Conservation (phyloP, 768 basidiomycete species). For the Hemileccinum impolitum region DNA sequence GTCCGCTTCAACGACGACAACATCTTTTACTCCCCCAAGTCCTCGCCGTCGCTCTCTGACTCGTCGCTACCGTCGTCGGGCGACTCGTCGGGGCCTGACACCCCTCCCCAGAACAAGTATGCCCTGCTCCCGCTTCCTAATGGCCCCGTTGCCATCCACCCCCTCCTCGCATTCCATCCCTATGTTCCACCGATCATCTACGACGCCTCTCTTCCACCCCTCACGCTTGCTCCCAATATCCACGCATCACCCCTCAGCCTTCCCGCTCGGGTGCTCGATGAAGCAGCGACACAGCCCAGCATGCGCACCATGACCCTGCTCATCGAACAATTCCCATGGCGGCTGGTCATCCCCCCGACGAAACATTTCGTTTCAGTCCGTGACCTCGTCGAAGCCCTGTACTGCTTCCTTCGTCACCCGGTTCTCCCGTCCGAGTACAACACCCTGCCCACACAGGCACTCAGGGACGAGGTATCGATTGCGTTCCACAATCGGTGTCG, state of each 20-base stretch:
- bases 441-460: conserved; percentile 30
- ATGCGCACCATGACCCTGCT: conserved; percentile 29
- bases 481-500: conserved; percentile 44
- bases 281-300: conserved; percentile 32
- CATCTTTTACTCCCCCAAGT: conserved; percentile 29
- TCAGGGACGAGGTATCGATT: conserved; percentile 34
- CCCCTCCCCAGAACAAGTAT: conserved; percentile 27
- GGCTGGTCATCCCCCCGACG: conserved; percentile 28
- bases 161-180: conserved; percentile 30
- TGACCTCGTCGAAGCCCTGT: conserved; percentile 49
- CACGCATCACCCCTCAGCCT: conserved; percentile 26
- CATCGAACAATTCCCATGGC: conserved; percentile 34
- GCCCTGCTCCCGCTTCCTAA: conserved; percentile 18
- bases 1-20: conserved; percentile 34
- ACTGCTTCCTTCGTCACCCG: conserved; percentile 39
- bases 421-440: conserved; percentile 42
- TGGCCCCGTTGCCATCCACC: conserved; percentile 30
- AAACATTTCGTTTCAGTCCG: conserved; percentile 36
- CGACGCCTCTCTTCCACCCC: conserved; percentile 18
- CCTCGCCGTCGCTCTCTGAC: conserved; percentile 25
- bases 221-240: conserved; percentile 19
- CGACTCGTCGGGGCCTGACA: conserved; percentile 27
- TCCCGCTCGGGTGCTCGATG: conserved; percentile 20
- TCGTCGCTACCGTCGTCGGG: conserved; percentile 31
- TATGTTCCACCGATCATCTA: conserved; percentile 18